Conservation (phyloP, 2,329 filamentous ascomycete species). For the Fusarium napiforme region DNA sequence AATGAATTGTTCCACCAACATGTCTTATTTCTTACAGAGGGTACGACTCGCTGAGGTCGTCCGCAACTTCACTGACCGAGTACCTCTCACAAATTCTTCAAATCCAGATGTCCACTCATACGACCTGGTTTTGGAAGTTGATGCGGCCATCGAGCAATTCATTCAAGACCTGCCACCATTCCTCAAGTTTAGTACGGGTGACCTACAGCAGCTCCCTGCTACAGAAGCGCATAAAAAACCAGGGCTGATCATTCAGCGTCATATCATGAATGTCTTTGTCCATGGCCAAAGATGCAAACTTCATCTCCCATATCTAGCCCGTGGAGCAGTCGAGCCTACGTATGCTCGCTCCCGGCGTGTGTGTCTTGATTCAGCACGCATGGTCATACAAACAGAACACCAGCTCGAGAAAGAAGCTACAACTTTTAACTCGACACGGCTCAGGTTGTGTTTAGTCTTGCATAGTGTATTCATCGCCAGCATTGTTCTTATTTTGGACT, state of each 20-base stretch:
- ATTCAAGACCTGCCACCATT: conserved; percentile 46
- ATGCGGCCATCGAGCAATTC: conserved; percentile 45
- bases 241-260: conserved; percentile 47
- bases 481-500: conserved; percentile 50
- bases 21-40: conserved; percentile 54
- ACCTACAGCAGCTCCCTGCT: conserved; percentile 34
- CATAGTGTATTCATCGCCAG: conserved; percentile 50
- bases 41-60: conserved; percentile 52
- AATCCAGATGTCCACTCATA: conserved; percentile 48
- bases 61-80: conserved; percentile 50
- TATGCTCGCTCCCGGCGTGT: conserved; percentile 48
- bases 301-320: conserved; percentile 50
- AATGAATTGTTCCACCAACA: conserved; percentile 46
- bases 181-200: conserved; percentile 38
- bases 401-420: conserved; percentile 43
- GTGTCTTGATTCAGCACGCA: conserved; percentile 48
- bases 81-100: conserved; percentile 38
- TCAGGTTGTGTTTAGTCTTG: conserved; percentile 46
- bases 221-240: conserved; percentile 40
- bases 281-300: conserved; percentile 51
- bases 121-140: conserved; percentile 48
- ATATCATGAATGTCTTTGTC: conserved; percentile 48
- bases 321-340: conserved; percentile 48
- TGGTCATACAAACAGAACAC: conserved; percentile 47
- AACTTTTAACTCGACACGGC: conserved; percentile 43